Base-by-base conservation (phyloP, 2,329 filamentous ascomycete species). In the Pseudopithomyces chartarum region DNA sequence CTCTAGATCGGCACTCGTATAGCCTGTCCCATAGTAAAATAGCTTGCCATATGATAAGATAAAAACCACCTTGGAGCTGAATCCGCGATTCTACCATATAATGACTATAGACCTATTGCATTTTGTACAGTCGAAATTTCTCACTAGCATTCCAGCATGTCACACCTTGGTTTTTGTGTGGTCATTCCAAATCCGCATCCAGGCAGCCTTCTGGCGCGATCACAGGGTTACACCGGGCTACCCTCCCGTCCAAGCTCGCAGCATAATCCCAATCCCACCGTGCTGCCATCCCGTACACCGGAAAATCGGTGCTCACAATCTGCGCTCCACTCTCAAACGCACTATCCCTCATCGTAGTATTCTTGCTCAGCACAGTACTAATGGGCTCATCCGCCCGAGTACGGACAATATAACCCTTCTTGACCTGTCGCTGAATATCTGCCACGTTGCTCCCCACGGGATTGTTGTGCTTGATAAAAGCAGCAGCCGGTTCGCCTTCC, bases 401-500 rank as follows among this genome's bases (percentile, higher is more conserved):
- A 44, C 81, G 76, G n/a, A 84, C 76, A 65, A 80, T 78, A 67
- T 83, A 83, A 6, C 78, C 78, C 10, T 78, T 79, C 48, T 69
- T 67, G 20, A 83, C 80, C 36, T 81, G 73, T 7, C 74, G 65
- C 56, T 77, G 76, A 50, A 83, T 82, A 45, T 79, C 73, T 12
- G 65, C 72, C 2, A 73, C 66, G 34, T 78, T 71, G 3, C 68
- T 64, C 6, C 63, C 65, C 15, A 63, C 65, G 0, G 80, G 79
- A 36, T 80, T 75, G 59, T 83, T 83, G 50, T 79, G 70, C 70
- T 82, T 83, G 62, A 82, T 80, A 59, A 83, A 80, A 0, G 81
- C 81, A 44, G 76, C 79, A 58, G 82, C 80, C 0, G 76, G 54
- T 1, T 76, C 64, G 19, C 81, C 81, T 36, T 81, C 80, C 3